Percentiles rank a stretch among this genome's conserved stretches.
Evolutionary conservation across 2,329 filamentous ascomycete species (phyloP).

Genomic region (Pezicula radicicola): DNA sequence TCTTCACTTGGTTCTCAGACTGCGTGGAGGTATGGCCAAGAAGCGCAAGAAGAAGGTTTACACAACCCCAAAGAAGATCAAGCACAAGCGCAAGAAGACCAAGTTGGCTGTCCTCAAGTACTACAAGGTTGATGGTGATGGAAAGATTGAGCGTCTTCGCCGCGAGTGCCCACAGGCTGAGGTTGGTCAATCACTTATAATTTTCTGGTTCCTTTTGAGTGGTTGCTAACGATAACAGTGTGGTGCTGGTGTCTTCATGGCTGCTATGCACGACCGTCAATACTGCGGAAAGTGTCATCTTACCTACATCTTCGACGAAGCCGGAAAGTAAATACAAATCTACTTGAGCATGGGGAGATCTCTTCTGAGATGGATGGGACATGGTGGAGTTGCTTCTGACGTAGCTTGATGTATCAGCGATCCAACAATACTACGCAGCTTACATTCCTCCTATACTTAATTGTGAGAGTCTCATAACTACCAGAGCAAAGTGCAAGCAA

Average conservation of each 20-base stretch:
- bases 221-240: constrained; percentile 58
- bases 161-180: constrained; percentile 93
- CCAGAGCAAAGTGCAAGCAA: too few species aligned
- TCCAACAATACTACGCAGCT: constrained; percentile 12
- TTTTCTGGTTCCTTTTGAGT: background rate
- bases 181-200: constrained; percentile 50
- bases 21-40: constrained; percentile 92
- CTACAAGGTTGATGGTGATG: constrained; percentile 99
- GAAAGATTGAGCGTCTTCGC: constrained; percentile 99
- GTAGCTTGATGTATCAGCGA: constrained; percentile 13
- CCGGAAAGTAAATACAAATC: constrained; percentile 50
- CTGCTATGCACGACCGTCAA: constrained; percentile 99
- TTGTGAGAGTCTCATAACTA: too few species aligned
- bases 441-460: background rate
- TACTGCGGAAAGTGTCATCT: constrained; percentile 63
- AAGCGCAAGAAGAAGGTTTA: constrained; percentile 99
- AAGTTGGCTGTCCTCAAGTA: constrained; percentile 99
- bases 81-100: constrained; percentile 99
- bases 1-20: constrained; percentile 94
- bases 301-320: constrained; percentile 70
- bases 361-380: constrained; percentile 4
- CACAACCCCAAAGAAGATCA: constrained; percentile 99
- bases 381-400: constrained; percentile 9
- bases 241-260: constrained; percentile 99
- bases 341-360: constrained; percentile 25